These are phyloP conservation scores for Pythium utonaiense DNA, from an alignment of 352 stramenopile genomes.

Conservation along the genomic window DNA sequence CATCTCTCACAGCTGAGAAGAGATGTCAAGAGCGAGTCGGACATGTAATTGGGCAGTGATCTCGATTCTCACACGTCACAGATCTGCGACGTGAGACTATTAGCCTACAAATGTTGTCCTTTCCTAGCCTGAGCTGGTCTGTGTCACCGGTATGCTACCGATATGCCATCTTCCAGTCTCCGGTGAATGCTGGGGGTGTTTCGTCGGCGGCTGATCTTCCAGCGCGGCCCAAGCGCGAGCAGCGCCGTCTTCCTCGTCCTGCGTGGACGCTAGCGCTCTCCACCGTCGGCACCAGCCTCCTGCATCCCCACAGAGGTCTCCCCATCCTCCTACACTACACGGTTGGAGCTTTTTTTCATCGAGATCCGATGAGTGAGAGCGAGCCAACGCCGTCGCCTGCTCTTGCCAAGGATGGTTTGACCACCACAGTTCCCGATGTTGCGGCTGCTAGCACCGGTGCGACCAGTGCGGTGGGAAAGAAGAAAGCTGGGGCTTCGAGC, in stretches of 20 bases:
- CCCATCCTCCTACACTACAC: neutral
- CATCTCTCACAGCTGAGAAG: too few relatives aligned
- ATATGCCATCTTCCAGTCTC: neutral
- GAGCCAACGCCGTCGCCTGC: neutral
- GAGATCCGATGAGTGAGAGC: neutral
- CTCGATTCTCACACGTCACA: neutral
- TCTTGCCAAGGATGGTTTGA: neutral
- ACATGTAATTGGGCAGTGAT: too few relatives aligned
- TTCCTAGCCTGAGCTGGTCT: neutral
- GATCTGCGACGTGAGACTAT: neutral
- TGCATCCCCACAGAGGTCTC: neutral
- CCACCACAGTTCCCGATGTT: neutral
- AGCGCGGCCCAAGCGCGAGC: neutral
- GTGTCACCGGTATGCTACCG: neutral
- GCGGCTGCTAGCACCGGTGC: neutral
- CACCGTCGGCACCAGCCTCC: neutral
- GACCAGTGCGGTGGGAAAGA: neutral
- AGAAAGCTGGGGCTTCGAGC: neutral
- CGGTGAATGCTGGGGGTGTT: neutral
- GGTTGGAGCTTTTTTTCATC: neutral
- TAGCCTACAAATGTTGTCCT: neutral
- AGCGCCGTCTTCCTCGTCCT: neutral
- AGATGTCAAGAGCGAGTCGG: too few relatives aligned
- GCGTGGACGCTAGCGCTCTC: neutral
- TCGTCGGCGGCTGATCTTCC: neutral